A percentile compares a stretch with the other conserved stretches of the same genome.
Conservation (phyloP, 331 rosid species). For the Malus hybrid region DNA sequence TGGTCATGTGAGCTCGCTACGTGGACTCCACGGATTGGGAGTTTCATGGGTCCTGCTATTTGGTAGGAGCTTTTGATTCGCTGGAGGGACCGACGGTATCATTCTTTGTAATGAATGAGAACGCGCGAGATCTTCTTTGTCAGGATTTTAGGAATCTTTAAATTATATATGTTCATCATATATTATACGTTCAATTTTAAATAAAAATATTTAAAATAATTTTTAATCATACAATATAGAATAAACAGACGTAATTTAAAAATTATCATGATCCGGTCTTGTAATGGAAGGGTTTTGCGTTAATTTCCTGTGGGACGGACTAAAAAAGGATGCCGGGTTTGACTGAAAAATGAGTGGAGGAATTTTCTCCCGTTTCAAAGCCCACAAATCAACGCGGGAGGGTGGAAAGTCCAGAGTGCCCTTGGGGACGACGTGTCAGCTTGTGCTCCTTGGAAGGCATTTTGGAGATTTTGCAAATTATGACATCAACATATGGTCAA, state of each 20-base stretch:
- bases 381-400: neutral
- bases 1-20: neutral
- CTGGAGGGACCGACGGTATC: too few species aligned
- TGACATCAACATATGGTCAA: neutral
- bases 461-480: neutral
- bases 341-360: neutral
- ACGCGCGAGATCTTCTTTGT: too few species aligned
- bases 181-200: too few species aligned
- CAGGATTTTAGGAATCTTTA: too few species aligned
- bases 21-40: neutral
- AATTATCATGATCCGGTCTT: too few species aligned
- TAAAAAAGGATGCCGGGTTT: neutral
- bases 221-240: rapidly evolving
- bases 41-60: neutral
- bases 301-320: constrained; percentile 2
- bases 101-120: neutral
- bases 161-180: rapidly evolving
- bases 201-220: too few species aligned
- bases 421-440: neutral
- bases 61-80: neutral
- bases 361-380: neutral
- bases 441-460: neutral
- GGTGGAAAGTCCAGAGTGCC: neutral
- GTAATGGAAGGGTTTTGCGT: neutral
- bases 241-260: rapidly evolving